Percentiles rank a stretch among this genome's conserved stretches.
These are phyloP conservation scores for Camellia sinensis DNA, from an alignment of 148 eudicot genomes.

Conservation along the genomic window DNA sequence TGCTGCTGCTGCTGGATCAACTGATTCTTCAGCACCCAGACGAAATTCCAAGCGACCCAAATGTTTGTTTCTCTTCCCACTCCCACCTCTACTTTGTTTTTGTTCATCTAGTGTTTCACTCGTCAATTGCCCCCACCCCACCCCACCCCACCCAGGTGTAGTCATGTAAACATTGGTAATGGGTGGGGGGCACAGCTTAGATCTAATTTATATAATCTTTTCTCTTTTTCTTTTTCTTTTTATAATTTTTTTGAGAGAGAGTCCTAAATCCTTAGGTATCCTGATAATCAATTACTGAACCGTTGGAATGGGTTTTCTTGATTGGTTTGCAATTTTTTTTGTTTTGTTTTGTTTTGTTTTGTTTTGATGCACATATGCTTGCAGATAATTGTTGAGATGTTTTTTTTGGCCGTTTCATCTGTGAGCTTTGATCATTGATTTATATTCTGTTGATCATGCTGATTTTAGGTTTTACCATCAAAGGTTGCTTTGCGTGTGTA, in stretches of 20 bases:
- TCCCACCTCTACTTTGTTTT: background rate
- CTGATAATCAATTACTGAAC: background rate
- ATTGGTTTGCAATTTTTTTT: background rate
- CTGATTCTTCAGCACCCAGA: conserved; percentile 52
- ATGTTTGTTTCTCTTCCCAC: conserved; percentile 39
- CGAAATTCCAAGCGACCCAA: conserved; percentile 80
- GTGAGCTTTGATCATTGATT: background rate
- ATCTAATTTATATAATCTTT: background rate
- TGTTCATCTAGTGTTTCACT: background rate
- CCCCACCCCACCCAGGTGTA: background rate
- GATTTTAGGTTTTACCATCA: background rate
- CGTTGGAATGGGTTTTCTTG: background rate
- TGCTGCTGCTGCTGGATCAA: conserved; percentile 40
- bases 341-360: too few species aligned
- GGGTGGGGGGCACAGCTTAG: background rate
- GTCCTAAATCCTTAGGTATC: background rate
- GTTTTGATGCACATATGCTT: background rate
- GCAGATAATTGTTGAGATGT: background rate
- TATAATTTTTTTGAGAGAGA: background rate
- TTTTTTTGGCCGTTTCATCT: background rate
- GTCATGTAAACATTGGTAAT: conserved; percentile 6
- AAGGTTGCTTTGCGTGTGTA: background rate
- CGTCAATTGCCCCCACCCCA: background rate
- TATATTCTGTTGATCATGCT: background rate
- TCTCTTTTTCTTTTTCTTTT: too few species aligned